Base-by-base conservation (phyloP, 1,139 yeast species). In the Debaryomyces nepalensis region DNA sequence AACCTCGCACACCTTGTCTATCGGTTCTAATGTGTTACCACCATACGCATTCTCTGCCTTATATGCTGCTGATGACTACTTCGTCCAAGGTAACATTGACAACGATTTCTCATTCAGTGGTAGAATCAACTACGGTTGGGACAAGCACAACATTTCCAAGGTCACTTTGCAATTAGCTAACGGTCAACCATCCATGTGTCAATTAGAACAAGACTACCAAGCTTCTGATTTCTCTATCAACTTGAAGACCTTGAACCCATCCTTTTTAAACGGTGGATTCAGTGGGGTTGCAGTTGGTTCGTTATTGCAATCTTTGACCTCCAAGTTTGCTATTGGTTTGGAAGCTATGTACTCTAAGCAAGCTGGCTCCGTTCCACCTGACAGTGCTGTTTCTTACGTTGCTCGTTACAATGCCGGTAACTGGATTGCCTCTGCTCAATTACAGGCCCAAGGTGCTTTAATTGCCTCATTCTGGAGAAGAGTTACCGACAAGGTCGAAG, bases 391-490 rank as follows among this genome's bases (percentile, higher is more conserved):
- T 53, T 85, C 95, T 47, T 88, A 90, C 66, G 87, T 88, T 58
- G 93, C 91, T 53, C 90, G 98, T 70, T 93, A 90, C 70, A 86
- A 84, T 53, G 81, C 87, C 43, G 84, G 84, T 41, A 79, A 83
- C 67, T 93, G 97, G 98, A 85, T 91, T 57, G 95, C 96, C 39
- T 79, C 97, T 42, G 97, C 96, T 49, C 97, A 90, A 75, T 66
- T 90, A 53, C 96, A 89, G 67, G 97, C 95, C 44, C 93, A 87
- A 66, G 99, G 99, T 63, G 82, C 95, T 29, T 64, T 90, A 42
- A 77, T 85, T 52, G 93, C 95, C 39, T 85, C 97, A 21, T 91
- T 88, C 82, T 91, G 96, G 95, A 86, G 96, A 75, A 87, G 80
- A 65, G 90, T 91, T 55, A 79, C 95, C 46, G 91, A 88, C 58